Percentiles rank a stretch among this genome's conserved stretches.
phyloP scores from a whole-genome alignment of 371 early-diverging fungal species.

The Conidiobolus incongruus region DNA sequence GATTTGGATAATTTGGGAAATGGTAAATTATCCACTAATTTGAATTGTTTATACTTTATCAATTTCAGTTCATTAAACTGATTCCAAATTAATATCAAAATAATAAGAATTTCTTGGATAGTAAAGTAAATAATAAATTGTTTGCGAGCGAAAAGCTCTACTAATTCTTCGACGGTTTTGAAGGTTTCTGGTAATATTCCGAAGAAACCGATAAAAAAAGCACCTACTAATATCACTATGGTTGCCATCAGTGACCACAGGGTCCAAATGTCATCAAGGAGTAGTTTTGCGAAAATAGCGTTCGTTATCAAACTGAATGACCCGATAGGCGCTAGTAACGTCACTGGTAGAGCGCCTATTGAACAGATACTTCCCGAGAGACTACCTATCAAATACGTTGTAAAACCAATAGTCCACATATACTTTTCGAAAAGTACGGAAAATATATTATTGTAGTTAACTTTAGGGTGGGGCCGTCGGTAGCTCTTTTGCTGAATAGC shows the following conservation, averaged over 20 bases:
- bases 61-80: slow-evolving; percentile 21
- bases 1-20: slow-evolving; percentile 7
- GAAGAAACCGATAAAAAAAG: slow-evolving; percentile 43
- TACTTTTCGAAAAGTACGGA: slow-evolving; percentile 6
- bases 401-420: slow-evolving; percentile 35
- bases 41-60: too few species aligned
- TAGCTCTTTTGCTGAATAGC: too few species aligned
- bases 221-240: slow-evolving; percentile 37
- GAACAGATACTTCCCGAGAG: slow-evolving; percentile 47
- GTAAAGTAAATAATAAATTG: slow-evolving; percentile 47
- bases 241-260: slow-evolving; percentile 38
- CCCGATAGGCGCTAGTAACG: slow-evolving; percentile 58
- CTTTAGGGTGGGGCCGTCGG: too few species aligned
- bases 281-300: slow-evolving; percentile 40
- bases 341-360: slow-evolving; percentile 59
- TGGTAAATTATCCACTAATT: slow-evolving; percentile 4
- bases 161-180: slow-evolving; percentile 42
- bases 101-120: slow-evolving; percentile 23
- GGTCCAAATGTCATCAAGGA: slow-evolving; percentile 39
- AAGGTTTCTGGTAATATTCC: slow-evolving; percentile 51
- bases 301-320: slow-evolving; percentile 58
- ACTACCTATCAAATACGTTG: slow-evolving; percentile 35
- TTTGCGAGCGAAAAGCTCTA: slow-evolving; percentile 38
- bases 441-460: too few species aligned
- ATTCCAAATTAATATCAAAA: slow-evolving; percentile 21